Evolutionary conservation across 305 asterid genomes (phyloP).

Genomic region (Fraxinus floribunda): DNA sequence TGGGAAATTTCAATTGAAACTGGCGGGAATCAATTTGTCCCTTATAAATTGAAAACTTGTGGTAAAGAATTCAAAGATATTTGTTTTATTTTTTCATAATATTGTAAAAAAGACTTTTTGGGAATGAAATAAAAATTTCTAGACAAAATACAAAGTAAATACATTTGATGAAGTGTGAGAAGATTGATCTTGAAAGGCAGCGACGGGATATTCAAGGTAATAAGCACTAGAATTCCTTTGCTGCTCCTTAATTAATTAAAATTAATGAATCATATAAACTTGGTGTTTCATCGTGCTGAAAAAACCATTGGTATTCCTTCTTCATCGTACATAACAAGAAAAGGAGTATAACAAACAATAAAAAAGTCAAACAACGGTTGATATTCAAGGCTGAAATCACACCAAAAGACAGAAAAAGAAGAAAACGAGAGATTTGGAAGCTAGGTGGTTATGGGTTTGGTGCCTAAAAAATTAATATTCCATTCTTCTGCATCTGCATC

Average conservation of each 20-base stretch:
- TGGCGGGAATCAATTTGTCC: too few species aligned
- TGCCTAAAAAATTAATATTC: not conserved
- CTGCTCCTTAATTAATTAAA: too few species aligned
- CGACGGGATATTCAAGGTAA: not conserved
- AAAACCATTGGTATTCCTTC: not conserved
- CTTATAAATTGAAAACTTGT: too few species aligned
- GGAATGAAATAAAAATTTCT: too few species aligned
- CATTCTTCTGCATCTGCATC: not conserved
- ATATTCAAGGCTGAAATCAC: not conserved
- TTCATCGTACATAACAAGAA: not conserved
- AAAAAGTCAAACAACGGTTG: not conserved
- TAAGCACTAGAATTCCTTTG: not conserved
- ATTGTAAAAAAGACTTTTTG: not conserved
- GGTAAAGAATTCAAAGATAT: too few species aligned
- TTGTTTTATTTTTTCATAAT: too few species aligned
- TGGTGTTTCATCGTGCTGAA: too few species aligned
- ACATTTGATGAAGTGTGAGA: too few species aligned
- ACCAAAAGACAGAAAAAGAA: not conserved
- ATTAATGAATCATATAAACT: too few species aligned
- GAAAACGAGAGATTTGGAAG: not conserved
- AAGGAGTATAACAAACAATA: not conserved
- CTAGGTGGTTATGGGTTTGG: not conserved
- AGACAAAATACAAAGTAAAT: too few species aligned
- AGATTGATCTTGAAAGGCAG: not conserved
- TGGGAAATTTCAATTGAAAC: too few species aligned